Percentiles rank a stretch among this genome's conserved stretches.
Conservation (phyloP, 2,329 filamentous ascomycete species). For the Colletotrichum sp. region DNA sequence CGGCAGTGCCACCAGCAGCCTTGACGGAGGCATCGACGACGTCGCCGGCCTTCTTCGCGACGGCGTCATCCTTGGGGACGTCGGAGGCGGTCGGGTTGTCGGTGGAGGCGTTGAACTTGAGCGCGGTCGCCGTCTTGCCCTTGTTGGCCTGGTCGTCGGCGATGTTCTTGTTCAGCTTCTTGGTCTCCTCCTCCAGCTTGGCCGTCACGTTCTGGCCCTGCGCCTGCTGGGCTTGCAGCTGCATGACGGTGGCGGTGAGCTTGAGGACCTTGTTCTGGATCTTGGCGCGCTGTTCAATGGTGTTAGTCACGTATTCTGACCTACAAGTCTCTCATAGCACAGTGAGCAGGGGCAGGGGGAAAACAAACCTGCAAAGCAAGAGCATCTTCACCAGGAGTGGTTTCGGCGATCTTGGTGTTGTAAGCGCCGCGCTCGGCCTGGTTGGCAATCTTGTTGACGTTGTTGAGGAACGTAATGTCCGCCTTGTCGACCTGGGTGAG, state of each 20-base stretch:
- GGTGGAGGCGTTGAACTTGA: slow-evolving; percentile 22
- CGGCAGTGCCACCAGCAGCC: background rate
- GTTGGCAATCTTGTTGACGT: slow-evolving; percentile 57
- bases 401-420: slow-evolving; percentile 54
- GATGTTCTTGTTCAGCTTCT: slow-evolving; percentile 60
- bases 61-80: slow-evolving; percentile 7
- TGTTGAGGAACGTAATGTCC: slow-evolving; percentile 54
- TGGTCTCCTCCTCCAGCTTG: slow-evolving; percentile 51
- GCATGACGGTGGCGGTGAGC: slow-evolving; percentile 55
- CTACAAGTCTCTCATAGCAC: too few species aligned
- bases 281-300: slow-evolving; percentile 51
- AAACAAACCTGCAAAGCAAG: slow-evolving; percentile 49
- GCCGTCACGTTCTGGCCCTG: slow-evolving; percentile 52
- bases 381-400: slow-evolving; percentile 47
- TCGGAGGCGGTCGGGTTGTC: slow-evolving; percentile 12
- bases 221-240: slow-evolving; percentile 54
- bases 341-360: too few species aligned
- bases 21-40: slow-evolving; percentile 1
- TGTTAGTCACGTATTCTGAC: background rate
- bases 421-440: slow-evolving; percentile 58
- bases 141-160: slow-evolving; percentile 49
- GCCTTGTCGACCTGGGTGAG: slow-evolving; percentile 46
- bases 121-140: slow-evolving; percentile 46
- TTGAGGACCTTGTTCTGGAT: slow-evolving; percentile 67
- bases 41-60: background rate